These are phyloP conservation scores for Lophium mytilinum DNA, from an alignment of 495 filamentous ascomycete genomes.

Conservation along the genomic window DNA sequence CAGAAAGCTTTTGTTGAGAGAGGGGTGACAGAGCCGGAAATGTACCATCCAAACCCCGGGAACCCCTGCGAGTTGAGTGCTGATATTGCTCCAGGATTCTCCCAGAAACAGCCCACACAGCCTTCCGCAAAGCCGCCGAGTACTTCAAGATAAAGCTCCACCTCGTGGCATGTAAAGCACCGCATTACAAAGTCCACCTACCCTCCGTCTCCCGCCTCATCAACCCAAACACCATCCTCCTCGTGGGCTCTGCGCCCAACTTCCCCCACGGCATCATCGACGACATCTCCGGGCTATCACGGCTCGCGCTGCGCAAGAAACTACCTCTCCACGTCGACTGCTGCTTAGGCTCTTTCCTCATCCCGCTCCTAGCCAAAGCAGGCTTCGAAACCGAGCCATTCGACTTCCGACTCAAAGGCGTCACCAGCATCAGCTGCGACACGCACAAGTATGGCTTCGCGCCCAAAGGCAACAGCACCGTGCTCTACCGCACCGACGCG, in stretches of 20 bases:
- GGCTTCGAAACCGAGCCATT: conserved; percentile 82
- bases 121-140: conserved; percentile 86
- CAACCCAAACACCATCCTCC: conserved; percentile 92
- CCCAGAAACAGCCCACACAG: conserved; percentile 87
- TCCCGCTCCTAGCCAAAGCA: conserved; percentile 83
- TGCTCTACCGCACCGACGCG: conserved; percentile 75
- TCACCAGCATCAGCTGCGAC: conserved; percentile 91
- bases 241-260: conserved; percentile 92
- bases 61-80: not conserved
- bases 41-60: conserved; percentile 46
- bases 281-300: conserved; percentile 79
- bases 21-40: conserved; percentile 86
- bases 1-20: conserved; percentile 82
- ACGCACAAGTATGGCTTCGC: conserved; percentile 99
- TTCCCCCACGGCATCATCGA: conserved; percentile 98
- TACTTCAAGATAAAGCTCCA: conserved; percentile 97
- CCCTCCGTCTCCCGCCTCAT: conserved; percentile 71
- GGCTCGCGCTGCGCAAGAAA: conserved; percentile 66
- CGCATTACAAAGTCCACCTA: conserved; percentile 74
- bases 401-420: conserved; percentile 89
- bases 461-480: conserved; percentile 87
- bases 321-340: conserved; percentile 94
- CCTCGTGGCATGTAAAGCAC: conserved; percentile 78
- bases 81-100: conserved; percentile 60
- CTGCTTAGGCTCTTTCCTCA: conserved; percentile 89